Base-by-base conservation (phyloP, 2,329 filamentous ascomycete genomes). In the Ophiostoma ulmi region DNA sequence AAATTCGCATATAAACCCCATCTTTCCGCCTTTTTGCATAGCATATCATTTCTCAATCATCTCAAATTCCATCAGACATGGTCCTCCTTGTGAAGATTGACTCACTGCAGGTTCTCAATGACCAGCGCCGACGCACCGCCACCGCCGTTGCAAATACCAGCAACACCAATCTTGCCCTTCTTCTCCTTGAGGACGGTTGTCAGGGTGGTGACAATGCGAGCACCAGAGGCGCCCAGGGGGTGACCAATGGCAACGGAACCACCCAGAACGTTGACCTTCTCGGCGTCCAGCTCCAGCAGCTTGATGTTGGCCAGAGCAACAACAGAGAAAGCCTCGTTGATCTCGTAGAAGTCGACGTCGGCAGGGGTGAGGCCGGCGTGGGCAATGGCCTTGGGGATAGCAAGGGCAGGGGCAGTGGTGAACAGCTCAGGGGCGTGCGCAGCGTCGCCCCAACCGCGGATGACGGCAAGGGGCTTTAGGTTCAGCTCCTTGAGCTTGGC, bases 241-340 rank as follows among this genome's bases (percentile, higher is more conserved):
- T 99, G 95, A 70, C 95, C 95, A 72, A 99, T 91, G 77, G 95
- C 95, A 73, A 99, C 95, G 70, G 95, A 92, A 79, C 95, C 95
- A 78, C 95, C 95, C 78, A 93, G 94, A 71, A 98, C 84, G 83
- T 99, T 99, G 79, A 99, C 94, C 83, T 93, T 96, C 72, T 94
- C 91, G 75, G 91, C 86, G 74, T 85, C 84, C 71, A 99, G 83
- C 73, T 85, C 86, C 58, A 99, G 88, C 70, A 98, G 81, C 87
- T 99, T 97, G 83, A 97, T 89, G 85, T 99, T 99, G 75, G 95
- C 94, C 69, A 99, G 87, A 55, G 95, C 93, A 74, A 99, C 95
- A 68, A 97, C 95, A 74, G 92, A 95, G 85, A 99, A 99, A 61
- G 95, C 95, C 85, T 99, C 95, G 85, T 99, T 99, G 86, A 99